Evolutionary conservation across 192 early-diverging fungal genomes (phyloP).

Genomic region (Thamnidium elegans): DNA sequence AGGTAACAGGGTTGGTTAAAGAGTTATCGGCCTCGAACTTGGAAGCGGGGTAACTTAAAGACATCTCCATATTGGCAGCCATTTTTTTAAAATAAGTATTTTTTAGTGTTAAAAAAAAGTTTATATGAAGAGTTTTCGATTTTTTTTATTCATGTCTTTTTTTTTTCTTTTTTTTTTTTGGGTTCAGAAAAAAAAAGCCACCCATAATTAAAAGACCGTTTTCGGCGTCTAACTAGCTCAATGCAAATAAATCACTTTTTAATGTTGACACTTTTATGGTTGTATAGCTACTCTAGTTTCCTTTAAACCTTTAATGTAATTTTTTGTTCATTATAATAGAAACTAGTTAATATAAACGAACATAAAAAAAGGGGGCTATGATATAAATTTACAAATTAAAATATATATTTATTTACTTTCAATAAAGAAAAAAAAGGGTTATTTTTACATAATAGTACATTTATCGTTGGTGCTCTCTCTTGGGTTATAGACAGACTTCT

Average conservation of each 20-base stretch:
- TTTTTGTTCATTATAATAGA: too few relatives aligned
- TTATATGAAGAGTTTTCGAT: background rate
- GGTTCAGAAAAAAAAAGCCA: constrained; percentile 1
- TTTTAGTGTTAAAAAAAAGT: background rate
- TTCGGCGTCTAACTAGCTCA: background rate
- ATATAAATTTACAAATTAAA: background rate
- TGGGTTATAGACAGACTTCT: too few relatives aligned
- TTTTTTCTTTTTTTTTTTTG: constrained; percentile 14
- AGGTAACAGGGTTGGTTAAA: constrained; percentile 57
- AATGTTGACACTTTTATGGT: too few relatives aligned
- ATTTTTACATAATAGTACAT: background rate
- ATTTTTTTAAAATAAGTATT: constrained; percentile 2
- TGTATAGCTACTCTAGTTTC: too few relatives aligned
- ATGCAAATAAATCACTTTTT: too few relatives aligned
- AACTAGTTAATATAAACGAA: too few relatives aligned
- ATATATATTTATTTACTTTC: background rate
- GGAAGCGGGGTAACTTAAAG: constrained; percentile 34
- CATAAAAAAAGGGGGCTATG: background rate
- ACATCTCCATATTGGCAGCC: constrained; percentile 32
- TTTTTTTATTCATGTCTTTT: constrained; percentile 4
- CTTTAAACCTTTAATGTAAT: too few relatives aligned
- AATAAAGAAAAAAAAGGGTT: background rate
- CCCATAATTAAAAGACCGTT: background rate
- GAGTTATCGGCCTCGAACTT: constrained; percentile 64
- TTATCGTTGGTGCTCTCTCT: too few relatives aligned